Percentiles rank a stretch among this genome's conserved stretches.
Conservation (phyloP, 306 rosid species). For the Lathyrus sativus region DNA sequence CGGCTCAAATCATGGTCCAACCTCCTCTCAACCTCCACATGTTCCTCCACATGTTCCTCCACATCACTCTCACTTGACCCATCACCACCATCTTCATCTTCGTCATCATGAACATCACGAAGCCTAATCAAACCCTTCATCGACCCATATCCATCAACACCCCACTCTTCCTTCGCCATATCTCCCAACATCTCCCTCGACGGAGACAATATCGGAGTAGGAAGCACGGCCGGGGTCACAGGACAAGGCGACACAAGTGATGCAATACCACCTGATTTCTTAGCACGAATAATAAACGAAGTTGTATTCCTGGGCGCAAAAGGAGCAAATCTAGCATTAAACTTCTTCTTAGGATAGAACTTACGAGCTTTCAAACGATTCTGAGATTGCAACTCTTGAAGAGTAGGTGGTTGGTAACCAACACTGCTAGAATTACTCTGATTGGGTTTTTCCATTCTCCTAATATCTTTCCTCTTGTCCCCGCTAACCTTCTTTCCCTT, state of each 20-base stretch:
- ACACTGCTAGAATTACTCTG: conserved; percentile 26
- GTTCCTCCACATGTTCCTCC: conserved; percentile 91
- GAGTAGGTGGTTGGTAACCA: conserved; percentile 70
- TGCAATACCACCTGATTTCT: conserved; percentile 86
- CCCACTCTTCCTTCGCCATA: conserved; percentile 96
- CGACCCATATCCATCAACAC: conserved; percentile 95
- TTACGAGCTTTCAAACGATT: conserved; percentile 84
- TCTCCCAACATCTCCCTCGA: conserved; percentile 86
- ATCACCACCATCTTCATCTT: conserved; percentile 52
- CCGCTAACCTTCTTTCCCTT: conserved; percentile 64
- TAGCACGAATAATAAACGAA: conserved; percentile 81
- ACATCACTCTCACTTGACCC: conserved; percentile 92
- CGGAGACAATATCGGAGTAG: conserved; percentile 83
- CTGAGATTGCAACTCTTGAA: conserved; percentile 82
- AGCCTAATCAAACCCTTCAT: conserved; percentile 94
- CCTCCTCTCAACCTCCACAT: conserved; percentile 89
- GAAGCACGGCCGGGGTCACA: conserved; percentile 86
- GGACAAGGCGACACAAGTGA: conserved; percentile 89
- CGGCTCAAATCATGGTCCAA: conserved; percentile 92
- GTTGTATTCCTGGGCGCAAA: conserved; percentile 96
- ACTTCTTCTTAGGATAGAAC: conserved; percentile 87
- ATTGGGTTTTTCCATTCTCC: conserved; percentile 59
- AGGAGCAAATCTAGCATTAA: conserved; percentile 78
- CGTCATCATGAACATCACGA: conserved; percentile 57
- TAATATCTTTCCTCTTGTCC: conserved; percentile 64